Evolutionary conservation across 2,329 filamentous ascomycete genomes (phyloP).

Genomic region (Fusarium sp.): DNA sequence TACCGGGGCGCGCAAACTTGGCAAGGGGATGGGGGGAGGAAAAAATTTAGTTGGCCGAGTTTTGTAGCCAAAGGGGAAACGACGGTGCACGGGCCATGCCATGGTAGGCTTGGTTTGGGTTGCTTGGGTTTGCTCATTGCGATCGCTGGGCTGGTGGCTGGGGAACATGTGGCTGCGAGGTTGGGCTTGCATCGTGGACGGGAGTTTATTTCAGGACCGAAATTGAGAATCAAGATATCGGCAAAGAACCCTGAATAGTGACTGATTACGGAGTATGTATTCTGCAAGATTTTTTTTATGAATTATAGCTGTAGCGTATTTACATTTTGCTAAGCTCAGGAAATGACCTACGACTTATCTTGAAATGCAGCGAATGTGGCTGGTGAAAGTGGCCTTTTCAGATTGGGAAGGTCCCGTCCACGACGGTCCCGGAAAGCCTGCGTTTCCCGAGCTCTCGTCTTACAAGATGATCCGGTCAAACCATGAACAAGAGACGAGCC

Average conservation of each 20-base stretch:
- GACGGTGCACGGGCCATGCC: conserved; percentile 29
- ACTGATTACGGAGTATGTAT: too few species aligned
- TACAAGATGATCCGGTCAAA: conserved; percentile 17
- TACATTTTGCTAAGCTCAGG: conserved; percentile 1
- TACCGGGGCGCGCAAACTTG: conserved; percentile 56
- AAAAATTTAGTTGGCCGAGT: conserved; percentile 57
- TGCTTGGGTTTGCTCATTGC: too few species aligned
- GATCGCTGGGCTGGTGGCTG: conserved; percentile 30
- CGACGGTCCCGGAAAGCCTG: conserved; percentile 26
- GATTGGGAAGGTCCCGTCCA: conserved; percentile 21
- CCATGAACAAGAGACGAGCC: not conserved
- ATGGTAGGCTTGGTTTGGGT: too few species aligned
- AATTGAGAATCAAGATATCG: not conserved
- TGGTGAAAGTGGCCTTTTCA: conserved; percentile 9
- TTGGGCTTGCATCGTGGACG: conserved; percentile 16
- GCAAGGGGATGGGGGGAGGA: conserved; percentile 48
- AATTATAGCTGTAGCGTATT: not conserved
- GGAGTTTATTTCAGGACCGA: too few species aligned
- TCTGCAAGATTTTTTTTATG: not conserved
- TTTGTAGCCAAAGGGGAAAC: conserved; percentile 38
- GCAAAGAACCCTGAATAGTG: too few species aligned
- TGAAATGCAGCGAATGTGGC: conserved; percentile 14
- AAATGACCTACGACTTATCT: too few species aligned
- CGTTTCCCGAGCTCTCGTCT: conserved; percentile 32
- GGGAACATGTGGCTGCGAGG: conserved; percentile 20